Evolutionary conservation across 2,329 filamentous ascomycete genomes (phyloP).

Genomic region (Penicillium griseofulvum): DNA sequence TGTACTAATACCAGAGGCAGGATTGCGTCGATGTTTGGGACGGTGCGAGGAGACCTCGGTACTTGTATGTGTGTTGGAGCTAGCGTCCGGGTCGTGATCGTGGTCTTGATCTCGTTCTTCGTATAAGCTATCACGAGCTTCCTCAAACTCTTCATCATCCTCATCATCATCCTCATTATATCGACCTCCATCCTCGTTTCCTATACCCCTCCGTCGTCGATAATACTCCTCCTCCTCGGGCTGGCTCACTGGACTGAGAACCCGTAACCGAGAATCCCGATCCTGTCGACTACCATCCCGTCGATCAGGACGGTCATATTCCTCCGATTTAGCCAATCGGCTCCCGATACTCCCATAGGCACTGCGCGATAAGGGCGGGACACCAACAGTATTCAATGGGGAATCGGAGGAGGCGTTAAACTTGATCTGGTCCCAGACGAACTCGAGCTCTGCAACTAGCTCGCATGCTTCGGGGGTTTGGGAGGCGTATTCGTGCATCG

Average conservation of each 20-base stretch:
- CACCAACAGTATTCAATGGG: constrained; percentile 30
- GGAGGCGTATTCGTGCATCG: constrained; percentile 92
- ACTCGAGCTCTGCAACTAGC: constrained; percentile 91
- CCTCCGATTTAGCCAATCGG: constrained; percentile 36
- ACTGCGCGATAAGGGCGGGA: constrained; percentile 29
- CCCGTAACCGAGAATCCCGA: constrained; percentile 59
- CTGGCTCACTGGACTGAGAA: constrained; percentile 83
- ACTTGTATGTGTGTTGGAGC: constrained; percentile 32
- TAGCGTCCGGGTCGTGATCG: constrained; percentile 38
- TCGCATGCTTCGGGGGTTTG: constrained; percentile 77
- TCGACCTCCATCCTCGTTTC: constrained; percentile 11
- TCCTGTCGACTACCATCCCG: constrained; percentile 9
- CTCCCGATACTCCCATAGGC: constrained; percentile 37
- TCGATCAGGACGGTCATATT: constrained; percentile 37
- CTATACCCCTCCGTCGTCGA: constrained; percentile 40
- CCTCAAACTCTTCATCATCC: constrained; percentile 40
- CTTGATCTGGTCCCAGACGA: constrained; percentile 98
- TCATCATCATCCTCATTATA: constrained; percentile 38
- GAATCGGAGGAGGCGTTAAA: constrained; percentile 64
- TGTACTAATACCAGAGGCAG: constrained; percentile 6
- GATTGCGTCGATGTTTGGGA: constrained; percentile 9
- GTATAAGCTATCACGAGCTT: constrained; percentile 36
- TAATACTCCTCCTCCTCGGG: constrained; percentile 57
- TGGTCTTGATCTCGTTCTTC: constrained; percentile 28
- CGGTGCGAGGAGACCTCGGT: constrained; percentile 14